Conservation (phyloP, 2,329 filamentous ascomycete species). For the Xylariales sp. region DNA sequence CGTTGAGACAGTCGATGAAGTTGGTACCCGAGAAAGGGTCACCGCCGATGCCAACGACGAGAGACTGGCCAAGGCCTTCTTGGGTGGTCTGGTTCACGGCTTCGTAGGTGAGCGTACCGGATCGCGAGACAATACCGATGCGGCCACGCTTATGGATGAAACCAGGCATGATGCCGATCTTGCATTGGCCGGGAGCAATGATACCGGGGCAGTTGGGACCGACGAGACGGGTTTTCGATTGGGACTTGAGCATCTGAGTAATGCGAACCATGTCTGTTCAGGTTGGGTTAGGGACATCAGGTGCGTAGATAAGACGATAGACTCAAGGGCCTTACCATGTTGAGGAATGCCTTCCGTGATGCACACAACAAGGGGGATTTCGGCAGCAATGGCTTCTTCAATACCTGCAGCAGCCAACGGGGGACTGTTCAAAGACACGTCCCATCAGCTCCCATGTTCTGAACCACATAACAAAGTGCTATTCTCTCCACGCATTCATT, state of each 20-base stretch:
- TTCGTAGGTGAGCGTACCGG: conserved; percentile 97
- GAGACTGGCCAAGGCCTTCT: conserved; percentile 92
- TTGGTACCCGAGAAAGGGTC: conserved; percentile 99
- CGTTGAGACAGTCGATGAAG: conserved; percentile 98
- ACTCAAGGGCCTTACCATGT: conserved; percentile 58
- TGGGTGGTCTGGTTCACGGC: conserved; percentile 99
- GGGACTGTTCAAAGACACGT: conserved; percentile 50
- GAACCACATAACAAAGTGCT: conserved; percentile 11
- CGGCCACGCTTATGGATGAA: conserved; percentile 99
- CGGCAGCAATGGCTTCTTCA: conserved; percentile 89
- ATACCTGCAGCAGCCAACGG: conserved; percentile 91
- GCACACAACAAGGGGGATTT: conserved; percentile 92
- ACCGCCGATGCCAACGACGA: conserved; percentile 96
- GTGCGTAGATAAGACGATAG: conserved; percentile 4
- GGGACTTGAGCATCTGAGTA: conserved; percentile 94
- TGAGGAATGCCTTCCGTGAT: conserved; percentile 98
- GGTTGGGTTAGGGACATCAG: conserved; percentile 12
- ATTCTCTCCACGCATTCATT: not conserved
- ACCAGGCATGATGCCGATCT: conserved; percentile 99
- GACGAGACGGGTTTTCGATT: conserved; percentile 93
- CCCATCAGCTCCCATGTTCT: conserved; percentile 12
- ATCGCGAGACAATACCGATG: conserved; percentile 97
- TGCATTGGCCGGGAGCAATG: conserved; percentile 93
- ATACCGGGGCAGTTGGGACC: conserved; percentile 98
- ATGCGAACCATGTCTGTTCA: conserved; percentile 92